Evolutionary conservation across 2,329 filamentous ascomycete genomes (phyloP).

Genomic region (Balansia obtecta): DNA sequence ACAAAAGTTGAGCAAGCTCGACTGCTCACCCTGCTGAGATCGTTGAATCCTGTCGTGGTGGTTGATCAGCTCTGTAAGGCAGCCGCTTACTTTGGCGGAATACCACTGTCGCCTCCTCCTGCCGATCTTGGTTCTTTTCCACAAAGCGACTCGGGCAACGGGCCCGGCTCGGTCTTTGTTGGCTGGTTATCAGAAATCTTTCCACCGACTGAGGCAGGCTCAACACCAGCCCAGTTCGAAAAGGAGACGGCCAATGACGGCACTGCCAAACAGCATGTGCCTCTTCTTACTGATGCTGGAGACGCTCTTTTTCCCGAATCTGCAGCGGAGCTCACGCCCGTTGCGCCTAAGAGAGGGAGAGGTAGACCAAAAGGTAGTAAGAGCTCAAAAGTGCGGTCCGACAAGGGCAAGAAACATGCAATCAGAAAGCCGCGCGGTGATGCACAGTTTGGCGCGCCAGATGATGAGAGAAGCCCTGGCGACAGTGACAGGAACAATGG

Average conservation of each 20-base stretch:
- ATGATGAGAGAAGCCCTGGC: background rate
- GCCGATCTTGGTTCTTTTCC: constrained; percentile 37
- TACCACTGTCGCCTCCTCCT: constrained; percentile 41
- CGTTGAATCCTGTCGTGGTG: constrained; percentile 40
- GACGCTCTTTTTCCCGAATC: background rate
- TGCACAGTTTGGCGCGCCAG: background rate
- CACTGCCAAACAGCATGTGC: background rate
- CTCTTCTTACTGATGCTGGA: background rate
- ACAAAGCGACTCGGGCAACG: constrained; percentile 41
- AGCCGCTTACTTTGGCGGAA: constrained; percentile 50
- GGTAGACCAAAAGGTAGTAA: constrained; percentile 45
- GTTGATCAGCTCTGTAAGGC: constrained; percentile 52
- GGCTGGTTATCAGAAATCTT: constrained; percentile 54
- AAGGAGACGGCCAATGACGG: background rate
- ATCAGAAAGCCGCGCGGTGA: background rate
- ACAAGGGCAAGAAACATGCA: constrained; percentile 6
- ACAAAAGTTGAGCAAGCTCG: constrained; percentile 48
- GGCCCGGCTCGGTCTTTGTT: constrained; percentile 44
- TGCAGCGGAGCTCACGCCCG: background rate
- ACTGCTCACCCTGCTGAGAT: constrained; percentile 42
- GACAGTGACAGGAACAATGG: background rate
- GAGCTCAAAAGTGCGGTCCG: constrained; percentile 15
- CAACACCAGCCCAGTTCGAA: background rate
- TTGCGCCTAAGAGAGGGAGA: constrained; percentile 29
- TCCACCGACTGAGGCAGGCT: constrained; percentile 1